Conservation (phyloP, 2,329 filamentous ascomycete species). For the Epichloe sp. region DNA sequence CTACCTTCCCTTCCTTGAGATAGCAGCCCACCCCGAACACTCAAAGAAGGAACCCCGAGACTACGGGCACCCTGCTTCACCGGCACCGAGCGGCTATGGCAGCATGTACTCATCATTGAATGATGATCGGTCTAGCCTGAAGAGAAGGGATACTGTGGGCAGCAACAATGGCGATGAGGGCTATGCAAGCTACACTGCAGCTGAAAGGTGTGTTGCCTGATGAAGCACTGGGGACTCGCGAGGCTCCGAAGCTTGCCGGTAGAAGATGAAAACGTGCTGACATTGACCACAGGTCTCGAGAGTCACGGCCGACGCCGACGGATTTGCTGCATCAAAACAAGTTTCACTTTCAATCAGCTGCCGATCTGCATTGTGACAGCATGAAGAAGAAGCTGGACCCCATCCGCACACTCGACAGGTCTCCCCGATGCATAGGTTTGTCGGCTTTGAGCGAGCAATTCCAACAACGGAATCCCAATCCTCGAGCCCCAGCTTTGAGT, state of each 20-base stretch:
- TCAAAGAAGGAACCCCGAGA: conserved; percentile 17
- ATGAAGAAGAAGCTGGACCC: conserved; percentile 45
- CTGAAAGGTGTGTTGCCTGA: conserved; percentile 20
- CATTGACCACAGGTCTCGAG: conserved; percentile 23
- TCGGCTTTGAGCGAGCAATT: conserved; percentile 27
- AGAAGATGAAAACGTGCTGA: background rate
- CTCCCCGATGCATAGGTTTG: conserved; percentile 31
- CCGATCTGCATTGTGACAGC: conserved; percentile 34
- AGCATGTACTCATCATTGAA: conserved; percentile 23
- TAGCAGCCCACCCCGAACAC: conserved; percentile 17
- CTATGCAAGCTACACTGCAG: conserved; percentile 29
- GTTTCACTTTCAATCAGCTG: conserved; percentile 33
- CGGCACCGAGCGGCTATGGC: conserved; percentile 26
- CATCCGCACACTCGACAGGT: conserved; percentile 30
- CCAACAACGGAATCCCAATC: conserved; percentile 23
- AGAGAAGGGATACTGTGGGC: conserved; percentile 17
- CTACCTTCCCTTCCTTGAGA: conserved; percentile 22
- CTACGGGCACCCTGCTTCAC: conserved; percentile 14
- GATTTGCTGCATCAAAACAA: conserved; percentile 37
- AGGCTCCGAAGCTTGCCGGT: background rate
- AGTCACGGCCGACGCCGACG: conserved; percentile 21
- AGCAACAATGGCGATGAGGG: conserved; percentile 26
- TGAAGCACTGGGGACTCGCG: background rate
- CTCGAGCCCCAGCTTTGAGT: conserved; percentile 25
- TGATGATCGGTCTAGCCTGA: conserved; percentile 22